Evolutionary conservation across 2,329 filamentous ascomycete genomes (phyloP), one percentile per base, ranked within the genome.

Genomic region (Aspergillus hortae): DNA sequence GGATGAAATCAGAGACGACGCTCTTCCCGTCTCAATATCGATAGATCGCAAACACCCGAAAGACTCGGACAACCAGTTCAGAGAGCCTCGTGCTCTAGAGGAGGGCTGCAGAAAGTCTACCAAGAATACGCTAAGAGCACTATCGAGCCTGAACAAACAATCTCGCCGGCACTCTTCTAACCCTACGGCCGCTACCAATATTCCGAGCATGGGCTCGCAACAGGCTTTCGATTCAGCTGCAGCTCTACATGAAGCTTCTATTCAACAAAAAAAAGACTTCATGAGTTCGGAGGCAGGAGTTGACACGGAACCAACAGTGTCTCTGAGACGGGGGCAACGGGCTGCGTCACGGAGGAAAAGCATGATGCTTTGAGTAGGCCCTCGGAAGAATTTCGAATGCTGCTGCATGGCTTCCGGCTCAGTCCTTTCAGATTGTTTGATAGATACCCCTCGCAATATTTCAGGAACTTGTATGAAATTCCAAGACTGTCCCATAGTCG

Each of bases 291-390:
- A 38, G 14, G 11, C 4, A 6, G 35, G 15, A 6, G 3, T 15
- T 17, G 14, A 17, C 15, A 38, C 15, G 14, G 35, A 38, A 38
- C 15, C 35, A 38, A 17, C 14, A 1, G 35, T n/a, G 35, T 17
- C 35, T 7, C 44, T 42, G 38, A 63, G 54, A 44, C 65, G 67
- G n/a, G 61, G 62, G 10, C 65, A 69, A 41, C 65, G 70, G n/a
- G 60, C 61, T 44, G 62, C 62, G 17, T 61, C 67, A 27, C 63
- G 71, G 48, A 65, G 72, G 55, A 68, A 62, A 54, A 74, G 71
- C 52, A 74, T 72, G 70, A 70, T 74, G 67, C 54, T 73, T 44
- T 74, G 46, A 62, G 14, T 38, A 11, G 7, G 27, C 27, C 27
- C 10, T 30, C 7, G 10, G 27, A 27, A 30, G 27, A 30, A 11